A percentile compares a stretch with the other conserved stretches of the same genome.
Evolutionary conservation across 306 rosid genomes (phyloP).

Genomic region (Cucurbita maxima): DNA sequence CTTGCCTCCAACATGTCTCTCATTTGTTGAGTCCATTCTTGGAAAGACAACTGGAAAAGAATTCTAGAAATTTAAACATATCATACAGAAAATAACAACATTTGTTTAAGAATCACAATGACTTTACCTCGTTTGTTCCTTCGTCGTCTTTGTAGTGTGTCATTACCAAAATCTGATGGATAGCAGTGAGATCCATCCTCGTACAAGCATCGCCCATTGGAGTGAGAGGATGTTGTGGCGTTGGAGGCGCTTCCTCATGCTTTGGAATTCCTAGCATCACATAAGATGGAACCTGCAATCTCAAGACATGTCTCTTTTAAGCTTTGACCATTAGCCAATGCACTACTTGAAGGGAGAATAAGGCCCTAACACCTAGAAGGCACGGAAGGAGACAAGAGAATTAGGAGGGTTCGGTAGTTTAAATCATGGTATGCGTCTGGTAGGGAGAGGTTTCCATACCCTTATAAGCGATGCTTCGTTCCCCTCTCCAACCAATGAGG

Average conservation of each 20-base stretch:
- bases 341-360: no score
- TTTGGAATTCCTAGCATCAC: conserved; percentile 68
- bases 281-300: conserved; percentile 48
- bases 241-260: conserved; percentile 54
- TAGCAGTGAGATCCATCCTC: conserved; percentile 62
- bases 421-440: no score
- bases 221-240: conserved; percentile 56
- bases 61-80: neutral
- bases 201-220: conserved; percentile 67
- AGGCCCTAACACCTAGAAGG: no score
- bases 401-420: no score
- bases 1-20: conserved; percentile 66
- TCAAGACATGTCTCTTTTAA: neutral
- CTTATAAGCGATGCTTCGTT: no score
- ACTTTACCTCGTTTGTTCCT: conserved; percentile 55
- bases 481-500: no score
- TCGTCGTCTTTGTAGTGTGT: conserved; percentile 57
- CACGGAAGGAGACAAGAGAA: no score
- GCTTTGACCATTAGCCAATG: neutral
- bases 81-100: neutral
- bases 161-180: conserved; percentile 59
- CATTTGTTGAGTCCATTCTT: conserved; percentile 80
- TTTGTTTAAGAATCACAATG: neutral
- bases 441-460: no score
- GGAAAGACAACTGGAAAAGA: conserved; percentile 47